A percentile compares a stretch with the other conserved stretches of the same genome.
These are phyloP conservation scores for Phylloporus scabripes DNA, from an alignment of 768 basidiomycete genomes.

Conservation along the genomic window DNA sequence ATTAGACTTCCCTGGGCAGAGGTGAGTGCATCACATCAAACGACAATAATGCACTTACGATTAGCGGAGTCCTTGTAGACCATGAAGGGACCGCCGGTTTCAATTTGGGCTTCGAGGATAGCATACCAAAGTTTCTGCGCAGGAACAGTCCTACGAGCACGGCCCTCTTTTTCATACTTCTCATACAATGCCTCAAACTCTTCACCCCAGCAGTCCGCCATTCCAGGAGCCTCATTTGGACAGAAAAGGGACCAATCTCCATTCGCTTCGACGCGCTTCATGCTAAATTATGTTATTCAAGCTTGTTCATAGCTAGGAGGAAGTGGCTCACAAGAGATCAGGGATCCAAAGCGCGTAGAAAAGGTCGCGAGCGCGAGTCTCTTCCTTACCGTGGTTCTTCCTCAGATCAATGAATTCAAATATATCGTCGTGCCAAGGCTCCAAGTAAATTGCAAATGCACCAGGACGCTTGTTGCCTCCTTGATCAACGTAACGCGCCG, in stretches of 20 bases:
- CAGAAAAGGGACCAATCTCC: slow-evolving; percentile 96
- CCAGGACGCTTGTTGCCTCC: slow-evolving; percentile 99
- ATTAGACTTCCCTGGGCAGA: slow-evolving; percentile 82
- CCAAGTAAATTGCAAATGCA: slow-evolving; percentile 96
- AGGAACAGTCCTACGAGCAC: slow-evolving; percentile 75
- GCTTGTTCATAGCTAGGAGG: background rate
- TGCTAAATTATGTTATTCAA: slow-evolving; percentile 42
- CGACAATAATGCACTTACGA: slow-evolving; percentile 41
- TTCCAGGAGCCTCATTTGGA: slow-evolving; percentile 89
- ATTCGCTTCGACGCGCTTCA: slow-evolving; percentile 92
- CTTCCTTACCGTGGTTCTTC: slow-evolving; percentile 99
- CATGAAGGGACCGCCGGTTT: slow-evolving; percentile 99
- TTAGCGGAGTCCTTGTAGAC: slow-evolving; percentile 97
- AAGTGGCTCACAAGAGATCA: slow-evolving; percentile 76
- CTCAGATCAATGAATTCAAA: slow-evolving; percentile 97
- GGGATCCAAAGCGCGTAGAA: slow-evolving; percentile 99
- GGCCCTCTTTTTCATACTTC: slow-evolving; percentile 86
- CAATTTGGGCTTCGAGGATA: slow-evolving; percentile 92
- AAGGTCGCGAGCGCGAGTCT: slow-evolving; percentile 90
- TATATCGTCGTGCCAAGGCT: slow-evolving; percentile 97
- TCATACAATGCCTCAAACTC: slow-evolving; percentile 86
- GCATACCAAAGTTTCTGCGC: slow-evolving; percentile 99
- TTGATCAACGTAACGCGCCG: slow-evolving; percentile 97
- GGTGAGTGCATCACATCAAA: background rate
- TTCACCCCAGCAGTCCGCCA: slow-evolving; percentile 83